Conservation (phyloP, 495 filamentous ascomycete species). For the Talaromyces proteolyticus region DNA sequence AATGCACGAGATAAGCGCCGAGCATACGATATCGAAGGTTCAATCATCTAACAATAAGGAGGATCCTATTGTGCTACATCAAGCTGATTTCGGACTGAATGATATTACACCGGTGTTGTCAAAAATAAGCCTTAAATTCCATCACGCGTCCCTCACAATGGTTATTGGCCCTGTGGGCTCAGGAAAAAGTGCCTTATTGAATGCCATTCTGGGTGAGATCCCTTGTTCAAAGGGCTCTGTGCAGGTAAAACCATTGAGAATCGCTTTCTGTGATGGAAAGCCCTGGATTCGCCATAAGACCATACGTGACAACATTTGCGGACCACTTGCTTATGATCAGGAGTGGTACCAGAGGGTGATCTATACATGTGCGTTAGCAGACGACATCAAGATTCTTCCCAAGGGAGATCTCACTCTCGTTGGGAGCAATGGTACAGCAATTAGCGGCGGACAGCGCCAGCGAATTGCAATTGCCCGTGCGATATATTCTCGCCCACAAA, state of each 20-base stretch:
- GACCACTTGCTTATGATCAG: slow-evolving; percentile 19
- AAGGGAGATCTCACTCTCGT: slow-evolving; percentile 24
- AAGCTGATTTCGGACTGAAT: slow-evolving; percentile 47
- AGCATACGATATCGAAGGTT: background rate
- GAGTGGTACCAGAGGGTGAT: slow-evolving; percentile 35
- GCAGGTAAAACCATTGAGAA: slow-evolving; percentile 19
- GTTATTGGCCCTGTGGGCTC: slow-evolving; percentile 17
- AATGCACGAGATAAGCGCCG: background rate
- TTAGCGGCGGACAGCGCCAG: slow-evolving; percentile 37
- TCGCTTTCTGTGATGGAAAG: slow-evolving; percentile 31
- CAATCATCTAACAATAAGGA: background rate
- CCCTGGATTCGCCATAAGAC: slow-evolving; percentile 36
- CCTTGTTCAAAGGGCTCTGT: slow-evolving; percentile 32
- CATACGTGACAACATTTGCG: slow-evolving; percentile 30
- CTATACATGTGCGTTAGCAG: slow-evolving; percentile 27
- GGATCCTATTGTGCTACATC: slow-evolving; percentile 27
- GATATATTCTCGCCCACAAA: slow-evolving; percentile 33
- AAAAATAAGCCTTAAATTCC: slow-evolving; percentile 33
- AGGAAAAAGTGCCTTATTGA: slow-evolving; percentile 23
- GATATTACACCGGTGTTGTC: slow-evolving; percentile 33
- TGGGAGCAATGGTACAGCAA: slow-evolving; percentile 26
- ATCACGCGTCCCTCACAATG: slow-evolving; percentile 25
- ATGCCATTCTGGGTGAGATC: slow-evolving; percentile 23
- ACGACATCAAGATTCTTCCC: slow-evolving; percentile 27
- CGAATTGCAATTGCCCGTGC: slow-evolving; percentile 40